Conservation (phyloP, 164 flowering plant genomes). For the Paratinospora sagittata region DNA sequence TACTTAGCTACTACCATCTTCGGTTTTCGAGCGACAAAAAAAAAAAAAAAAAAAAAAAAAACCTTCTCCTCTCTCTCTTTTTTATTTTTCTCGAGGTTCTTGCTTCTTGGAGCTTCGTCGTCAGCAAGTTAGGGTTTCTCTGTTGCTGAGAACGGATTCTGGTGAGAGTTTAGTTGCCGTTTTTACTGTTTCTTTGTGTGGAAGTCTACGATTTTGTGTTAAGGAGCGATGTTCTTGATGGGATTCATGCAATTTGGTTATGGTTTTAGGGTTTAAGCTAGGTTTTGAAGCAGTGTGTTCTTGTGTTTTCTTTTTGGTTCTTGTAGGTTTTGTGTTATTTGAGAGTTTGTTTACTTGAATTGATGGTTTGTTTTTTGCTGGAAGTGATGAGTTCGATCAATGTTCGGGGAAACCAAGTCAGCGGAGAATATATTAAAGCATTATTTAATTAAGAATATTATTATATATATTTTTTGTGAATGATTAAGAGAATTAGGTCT, state of each 20-base stretch:
- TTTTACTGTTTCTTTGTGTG: neutral
- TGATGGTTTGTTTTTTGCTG: neutral
- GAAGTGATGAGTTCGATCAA: neutral
- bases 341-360: neutral
- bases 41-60: too few relatives aligned
- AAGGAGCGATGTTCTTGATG: neutral
- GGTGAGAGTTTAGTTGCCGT: conserved; percentile 6
- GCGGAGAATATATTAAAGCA: neutral
- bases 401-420: neutral
- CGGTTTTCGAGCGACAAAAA: conserved; percentile 9
- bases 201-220: neutral
- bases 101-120: neutral
- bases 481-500: neutral
- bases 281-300: too few relatives aligned
- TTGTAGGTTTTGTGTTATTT: neutral
- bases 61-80: conserved; percentile 4
- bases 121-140: conserved; percentile 15
- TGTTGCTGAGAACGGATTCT: neutral
- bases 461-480: neutral
- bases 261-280: conserved; percentile 9
- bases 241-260: neutral
- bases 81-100: neutral
- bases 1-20: neutral
- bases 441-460: neutral
- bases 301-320: neutral